A percentile compares a stretch with the other conserved stretches of the same genome.
Evolutionary conservation across 345 rosid genomes (phyloP).

Genomic region (Melastoma malabathricum): DNA sequence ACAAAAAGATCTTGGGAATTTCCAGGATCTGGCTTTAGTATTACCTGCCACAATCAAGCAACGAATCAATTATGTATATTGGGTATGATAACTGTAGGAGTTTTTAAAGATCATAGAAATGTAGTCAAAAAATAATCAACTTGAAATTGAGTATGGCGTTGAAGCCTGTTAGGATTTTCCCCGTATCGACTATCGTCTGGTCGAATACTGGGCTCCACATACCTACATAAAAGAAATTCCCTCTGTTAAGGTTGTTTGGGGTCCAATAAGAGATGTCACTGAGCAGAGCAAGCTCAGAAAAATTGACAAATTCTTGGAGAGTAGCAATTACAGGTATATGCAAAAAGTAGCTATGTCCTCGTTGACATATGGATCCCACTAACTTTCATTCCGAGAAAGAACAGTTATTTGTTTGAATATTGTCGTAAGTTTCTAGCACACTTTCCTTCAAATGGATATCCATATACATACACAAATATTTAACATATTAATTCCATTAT

Average conservation of each 20-base stretch:
- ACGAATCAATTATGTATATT: neutral
- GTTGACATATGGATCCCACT: no score
- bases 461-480: no score
- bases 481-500: no score
- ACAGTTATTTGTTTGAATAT: no score
- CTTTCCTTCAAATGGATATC: no score
- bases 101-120: neutral
- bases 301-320: no score
- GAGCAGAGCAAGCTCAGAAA: no score
- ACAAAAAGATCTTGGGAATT: constrained; percentile 87
- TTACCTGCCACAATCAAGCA: constrained; percentile 43
- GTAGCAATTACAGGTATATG: no score
- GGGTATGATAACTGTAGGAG: constrained; percentile 3
- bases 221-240: constrained; percentile 20
- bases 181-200: constrained; percentile 97
- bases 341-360: no score
- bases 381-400: no score
- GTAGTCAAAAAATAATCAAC: constrained; percentile 14
- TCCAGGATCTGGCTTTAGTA: constrained; percentile 94
- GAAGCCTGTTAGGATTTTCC: constrained; percentile 94
- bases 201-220: constrained; percentile 89
- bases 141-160: constrained; percentile 96
- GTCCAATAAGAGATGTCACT: no score
- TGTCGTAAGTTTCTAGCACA: no score
- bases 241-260: neutral